Evolutionary conservation across 371 early-diverging fungal species (phyloP).

Genomic region (Mucor indicus): DNA sequence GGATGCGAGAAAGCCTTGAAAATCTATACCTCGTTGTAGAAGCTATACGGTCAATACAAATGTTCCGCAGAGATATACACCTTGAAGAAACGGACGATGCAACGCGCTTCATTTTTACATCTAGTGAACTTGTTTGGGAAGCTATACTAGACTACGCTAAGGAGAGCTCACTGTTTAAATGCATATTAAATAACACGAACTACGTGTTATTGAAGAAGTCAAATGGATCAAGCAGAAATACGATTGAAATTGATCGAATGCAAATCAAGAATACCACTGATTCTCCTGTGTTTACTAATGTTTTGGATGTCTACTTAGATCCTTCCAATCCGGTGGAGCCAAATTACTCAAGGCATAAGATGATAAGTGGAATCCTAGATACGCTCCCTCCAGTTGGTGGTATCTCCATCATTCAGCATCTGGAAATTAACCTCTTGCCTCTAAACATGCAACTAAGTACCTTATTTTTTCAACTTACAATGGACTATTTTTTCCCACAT

Average conservation of each 20-base stretch:
- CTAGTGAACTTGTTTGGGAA: constrained; percentile 54
- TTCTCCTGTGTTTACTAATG: constrained; percentile 47
- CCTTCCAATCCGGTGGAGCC: constrained; percentile 9
- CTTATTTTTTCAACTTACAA: constrained; percentile 70
- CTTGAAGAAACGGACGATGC: constrained; percentile 19
- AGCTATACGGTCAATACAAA: constrained; percentile 52
- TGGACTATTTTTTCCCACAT: constrained; percentile 66
- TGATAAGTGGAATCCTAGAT: constrained; percentile 74
- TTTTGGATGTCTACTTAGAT: constrained; percentile 3
- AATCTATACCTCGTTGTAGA: constrained; percentile 62
- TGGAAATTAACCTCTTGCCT: constrained; percentile 81
- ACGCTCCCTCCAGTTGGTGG: constrained; percentile 85
- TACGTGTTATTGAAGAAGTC: constrained; percentile 56
- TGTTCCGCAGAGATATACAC: constrained; percentile 22
- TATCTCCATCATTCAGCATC: constrained; percentile 81
- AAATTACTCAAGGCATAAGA: constrained; percentile 73
- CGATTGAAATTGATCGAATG: constrained; percentile 73
- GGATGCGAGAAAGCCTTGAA: constrained; percentile 31
- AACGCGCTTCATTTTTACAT: constrained; percentile 24
- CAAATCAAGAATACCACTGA: constrained; percentile 63
- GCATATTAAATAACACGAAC: constrained; percentile 46
- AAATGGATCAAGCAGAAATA: constrained; percentile 60
- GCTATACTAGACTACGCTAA: constrained; percentile 47
- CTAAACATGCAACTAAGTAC: constrained; percentile 78
- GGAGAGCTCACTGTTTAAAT: constrained; percentile 52